Conservation (phyloP, 345 rosid genomes). For the Laguncularia racemosa region DNA sequence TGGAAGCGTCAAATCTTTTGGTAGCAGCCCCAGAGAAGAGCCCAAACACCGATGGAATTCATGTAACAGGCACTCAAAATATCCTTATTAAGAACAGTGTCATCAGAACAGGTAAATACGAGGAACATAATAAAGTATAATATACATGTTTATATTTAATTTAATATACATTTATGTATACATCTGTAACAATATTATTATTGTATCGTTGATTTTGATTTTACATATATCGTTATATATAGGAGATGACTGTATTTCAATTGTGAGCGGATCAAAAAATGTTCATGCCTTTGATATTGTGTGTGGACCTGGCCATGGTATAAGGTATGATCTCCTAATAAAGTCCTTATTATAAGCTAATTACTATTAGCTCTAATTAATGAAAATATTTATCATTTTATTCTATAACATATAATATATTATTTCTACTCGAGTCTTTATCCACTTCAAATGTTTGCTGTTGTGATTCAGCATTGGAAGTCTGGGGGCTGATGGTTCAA, state of each 20-base stretch:
- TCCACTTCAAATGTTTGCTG: no score
- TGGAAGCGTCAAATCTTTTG: slow-evolving; percentile 37
- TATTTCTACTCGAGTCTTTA: not conserved
- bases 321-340: slow-evolving; percentile 45
- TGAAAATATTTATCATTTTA: not conserved
- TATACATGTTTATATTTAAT: no score
- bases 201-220: not conserved
- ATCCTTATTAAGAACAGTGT: slow-evolving; percentile 45
- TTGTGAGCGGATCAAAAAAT: slow-evolving; percentile 77
- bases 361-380: not conserved
- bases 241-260: slow-evolving; percentile 96
- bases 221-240: slow-evolving; percentile 7
- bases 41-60: slow-evolving; percentile 94
- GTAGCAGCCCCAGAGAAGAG: slow-evolving; percentile 54
- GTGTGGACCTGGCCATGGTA: slow-evolving; percentile 98
- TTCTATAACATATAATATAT: not conserved
- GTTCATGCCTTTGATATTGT: slow-evolving; percentile 63
- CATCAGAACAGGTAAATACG: slow-evolving; percentile 56
- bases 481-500: slow-evolving; percentile 21
- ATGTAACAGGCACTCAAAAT: slow-evolving; percentile 55
- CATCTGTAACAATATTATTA: not conserved
- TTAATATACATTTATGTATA: not conserved
- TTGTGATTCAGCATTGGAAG: slow-evolving; percentile 27
- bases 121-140: no score
- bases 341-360: not conserved